These are phyloP conservation scores for Begonia peltatifolia DNA, from an alignment of 306 rosid species.

Conservation along the genomic window DNA sequence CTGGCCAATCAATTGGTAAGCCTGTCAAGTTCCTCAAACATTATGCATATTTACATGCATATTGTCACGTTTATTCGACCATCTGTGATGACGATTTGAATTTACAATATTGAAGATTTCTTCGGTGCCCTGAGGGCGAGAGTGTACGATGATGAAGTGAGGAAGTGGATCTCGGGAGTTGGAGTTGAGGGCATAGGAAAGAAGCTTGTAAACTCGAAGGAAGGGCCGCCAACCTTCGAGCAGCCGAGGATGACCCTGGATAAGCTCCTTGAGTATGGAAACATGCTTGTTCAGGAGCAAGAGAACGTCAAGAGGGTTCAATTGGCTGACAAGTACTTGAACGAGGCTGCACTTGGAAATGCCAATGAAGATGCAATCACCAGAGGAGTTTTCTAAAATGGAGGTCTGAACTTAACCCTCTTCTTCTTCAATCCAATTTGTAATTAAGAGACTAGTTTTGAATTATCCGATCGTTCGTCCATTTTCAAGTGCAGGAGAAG, in stretches of 20 bases:
- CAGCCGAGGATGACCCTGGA: constrained; percentile 33
- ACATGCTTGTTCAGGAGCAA: constrained; percentile 42
- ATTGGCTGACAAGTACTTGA: constrained; percentile 43
- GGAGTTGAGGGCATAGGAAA: constrained; percentile 26
- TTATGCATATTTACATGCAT: too few relatives aligned
- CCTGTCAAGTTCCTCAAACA: background rate
- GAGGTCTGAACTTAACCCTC: constrained; percentile 2
- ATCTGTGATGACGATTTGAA: background rate
- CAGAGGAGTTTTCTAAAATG: constrained; percentile 21
- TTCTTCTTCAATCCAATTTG: constrained; percentile 4
- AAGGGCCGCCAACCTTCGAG: constrained; percentile 32
- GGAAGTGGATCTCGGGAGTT: constrained; percentile 27
- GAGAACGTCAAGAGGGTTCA: constrained; percentile 51
- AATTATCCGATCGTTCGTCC: too few relatives aligned
- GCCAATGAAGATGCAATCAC: constrained; percentile 29
- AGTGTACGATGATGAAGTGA: constrained; percentile 45
- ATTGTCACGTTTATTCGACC: too few relatives aligned
- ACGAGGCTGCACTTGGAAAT: constrained; percentile 39
- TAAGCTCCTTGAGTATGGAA: constrained; percentile 39
- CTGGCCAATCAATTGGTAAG: constrained; percentile 92
- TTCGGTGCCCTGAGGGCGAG: constrained; percentile 40
- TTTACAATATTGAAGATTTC: constrained; percentile 17
- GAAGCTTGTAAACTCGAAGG: constrained; percentile 40
- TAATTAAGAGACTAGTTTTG: too few relatives aligned
- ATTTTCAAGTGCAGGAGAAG: constrained; percentile 35